Evolutionary conservation across 768 basidiomycete genomes (phyloP), one percentile per base, ranked within the genome.

Genomic region (Suillus paluster): DNA sequence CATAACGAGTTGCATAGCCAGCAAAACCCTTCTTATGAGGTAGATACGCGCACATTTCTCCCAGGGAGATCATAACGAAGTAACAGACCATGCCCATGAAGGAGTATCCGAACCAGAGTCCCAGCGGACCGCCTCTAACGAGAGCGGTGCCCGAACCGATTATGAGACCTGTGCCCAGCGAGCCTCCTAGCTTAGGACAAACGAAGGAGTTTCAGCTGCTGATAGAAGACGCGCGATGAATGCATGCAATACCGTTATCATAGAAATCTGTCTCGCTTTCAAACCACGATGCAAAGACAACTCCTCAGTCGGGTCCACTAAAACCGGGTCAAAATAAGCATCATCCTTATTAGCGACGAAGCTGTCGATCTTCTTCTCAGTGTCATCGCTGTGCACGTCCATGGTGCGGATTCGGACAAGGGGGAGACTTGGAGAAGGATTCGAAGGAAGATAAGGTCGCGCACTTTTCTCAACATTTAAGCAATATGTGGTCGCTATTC

Each of bases 1-100:
- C 83, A 66, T 87, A 87, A 53, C 88, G 83, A 2, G 86, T 83
- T 0, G 86, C 86, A 67, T 87, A 87, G 2, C 86, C 86, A 57
- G 73, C 66, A 64, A 77, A 81, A 3, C 84, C 86, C 64, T 85
- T 85, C 72, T 88, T 87, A 73, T 86, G 84, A 17, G 84, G 84
- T 44, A 84, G 70, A 67, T 79, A 77, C 36, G 76, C 70, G n/a
- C 69, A 61, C 70, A 77, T 78, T 65, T 77, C 74, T 9, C 73
- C 76, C 3, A 79, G 76, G 10, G 81, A 78, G 44, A 84, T 74
- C 84, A 87, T 86, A 59, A 86, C 86, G 59, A 87, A 74, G 71
- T 84, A 85, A 70, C 84, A 85, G 25, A 86, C 77, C 49, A 83
- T 73, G 17, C 86, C 85, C 54, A 88, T 80, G 65, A 84, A 83